Percentiles rank a stretch among this genome's conserved stretches.
phyloP scores from a whole-genome alignment of 768 basidiomycete genomes.

The Lenzites betulinus region DNA sequence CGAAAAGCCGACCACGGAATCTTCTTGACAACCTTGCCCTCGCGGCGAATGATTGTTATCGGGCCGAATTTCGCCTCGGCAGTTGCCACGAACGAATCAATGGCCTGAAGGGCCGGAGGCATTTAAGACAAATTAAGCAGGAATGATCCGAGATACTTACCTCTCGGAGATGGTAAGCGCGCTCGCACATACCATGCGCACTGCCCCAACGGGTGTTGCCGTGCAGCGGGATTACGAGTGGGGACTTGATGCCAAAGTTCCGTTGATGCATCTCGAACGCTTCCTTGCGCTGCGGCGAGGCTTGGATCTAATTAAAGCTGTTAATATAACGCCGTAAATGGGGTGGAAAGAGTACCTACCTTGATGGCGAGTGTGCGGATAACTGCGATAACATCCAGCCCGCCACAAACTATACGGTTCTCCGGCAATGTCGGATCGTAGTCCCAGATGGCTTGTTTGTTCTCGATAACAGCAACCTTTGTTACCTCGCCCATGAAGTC shows the following conservation, averaged over 20 bases:
- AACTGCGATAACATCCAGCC: slow-evolving; percentile 35
- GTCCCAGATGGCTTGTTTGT: slow-evolving; percentile 36
- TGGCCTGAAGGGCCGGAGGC: no score
- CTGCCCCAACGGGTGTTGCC: background rate
- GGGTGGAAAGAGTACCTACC: slow-evolving; percentile 20
- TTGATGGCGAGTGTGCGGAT: slow-evolving; percentile 35
- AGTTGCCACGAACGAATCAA: background rate
- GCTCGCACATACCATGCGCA: background rate
- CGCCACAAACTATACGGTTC: slow-evolving; percentile 31
- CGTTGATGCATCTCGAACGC: background rate
- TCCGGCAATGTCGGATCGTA: slow-evolving; percentile 30
- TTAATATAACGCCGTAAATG: background rate
- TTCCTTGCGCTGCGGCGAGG: background rate
- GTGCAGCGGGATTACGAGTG: background rate
- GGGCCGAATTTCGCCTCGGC: slow-evolving; percentile 27
- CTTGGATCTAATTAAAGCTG: background rate
- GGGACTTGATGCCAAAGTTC: background rate
- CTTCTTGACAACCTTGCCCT: slow-evolving; percentile 30
- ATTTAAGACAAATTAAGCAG: no score
- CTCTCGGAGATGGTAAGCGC: background rate
- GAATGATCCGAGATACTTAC: no score
- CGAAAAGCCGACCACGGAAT: background rate
- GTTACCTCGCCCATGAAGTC: slow-evolving; percentile 37
- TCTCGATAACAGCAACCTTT: slow-evolving; percentile 32
- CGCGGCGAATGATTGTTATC: slow-evolving; percentile 29